These are phyloP conservation scores for Sodiomyces alkalinus DNA, from an alignment of 2,329 filamentous ascomycete genomes.

Conservation along the genomic window DNA sequence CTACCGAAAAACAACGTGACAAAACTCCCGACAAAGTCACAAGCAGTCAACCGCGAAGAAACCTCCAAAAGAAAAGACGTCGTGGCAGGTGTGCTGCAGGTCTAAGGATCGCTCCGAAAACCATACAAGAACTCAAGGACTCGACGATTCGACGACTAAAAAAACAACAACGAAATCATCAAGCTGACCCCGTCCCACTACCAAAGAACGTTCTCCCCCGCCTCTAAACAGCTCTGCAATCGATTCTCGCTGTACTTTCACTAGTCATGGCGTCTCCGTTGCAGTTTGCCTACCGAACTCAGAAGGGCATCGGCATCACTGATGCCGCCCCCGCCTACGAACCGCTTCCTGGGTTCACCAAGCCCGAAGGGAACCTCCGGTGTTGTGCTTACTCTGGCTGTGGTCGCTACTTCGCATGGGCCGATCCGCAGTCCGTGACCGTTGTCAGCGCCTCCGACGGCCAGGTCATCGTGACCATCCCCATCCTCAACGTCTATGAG, in stretches of 20 bases:
- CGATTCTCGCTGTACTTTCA: conserved; percentile 55
- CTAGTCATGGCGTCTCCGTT: conserved; percentile 87
- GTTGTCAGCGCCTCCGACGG: conserved; percentile 73
- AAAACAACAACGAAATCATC: conserved; percentile 7
- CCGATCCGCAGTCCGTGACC: conserved; percentile 71
- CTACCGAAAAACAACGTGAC: too few relatives aligned
- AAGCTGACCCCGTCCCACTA: conserved; percentile 3
- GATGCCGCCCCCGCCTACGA: conserved; percentile 84
- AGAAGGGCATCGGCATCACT: conserved; percentile 89
- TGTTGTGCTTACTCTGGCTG: conserved; percentile 93
- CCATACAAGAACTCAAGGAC: too few relatives aligned
- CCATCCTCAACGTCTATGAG: conserved; percentile 78
- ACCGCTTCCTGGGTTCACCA: conserved; percentile 65
- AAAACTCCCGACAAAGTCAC: too few relatives aligned
- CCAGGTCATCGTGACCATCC: conserved; percentile 56
- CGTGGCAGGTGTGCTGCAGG: too few relatives aligned
- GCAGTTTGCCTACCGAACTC: conserved; percentile 94
- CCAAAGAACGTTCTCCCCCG: conserved; percentile 8
- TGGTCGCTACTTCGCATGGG: conserved; percentile 92
- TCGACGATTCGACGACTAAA: too few relatives aligned
- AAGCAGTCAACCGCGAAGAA: too few relatives aligned
- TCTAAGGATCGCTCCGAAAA: too few relatives aligned
- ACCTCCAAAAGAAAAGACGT: too few relatives aligned
- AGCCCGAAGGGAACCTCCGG: conserved; percentile 85
- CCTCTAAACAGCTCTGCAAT: conserved; percentile 11